Evolutionary conservation across 225 moss, liverwort and hornwort genomes (phyloP).

Genomic region (Polytrichum commune): DNA sequence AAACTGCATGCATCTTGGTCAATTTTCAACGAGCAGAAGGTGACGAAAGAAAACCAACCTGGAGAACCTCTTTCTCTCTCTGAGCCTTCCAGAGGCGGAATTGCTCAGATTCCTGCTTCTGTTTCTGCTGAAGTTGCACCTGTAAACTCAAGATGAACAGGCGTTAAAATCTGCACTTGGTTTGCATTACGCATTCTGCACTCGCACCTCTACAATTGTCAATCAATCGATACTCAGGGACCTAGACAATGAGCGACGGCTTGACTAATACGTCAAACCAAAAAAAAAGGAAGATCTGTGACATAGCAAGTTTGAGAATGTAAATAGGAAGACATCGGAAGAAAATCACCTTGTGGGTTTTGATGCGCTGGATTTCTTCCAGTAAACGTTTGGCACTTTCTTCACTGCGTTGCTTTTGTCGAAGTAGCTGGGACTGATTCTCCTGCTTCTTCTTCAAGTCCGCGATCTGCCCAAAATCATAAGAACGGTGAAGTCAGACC

Average conservation of each 20-base stretch:
- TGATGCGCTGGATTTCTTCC: slow-evolving; percentile 93
- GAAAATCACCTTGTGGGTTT: slow-evolving; percentile 74
- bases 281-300: not conserved
- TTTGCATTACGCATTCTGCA: too few species aligned
- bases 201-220: not conserved
- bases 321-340: too few species aligned
- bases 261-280: not conserved
- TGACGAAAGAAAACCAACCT: slow-evolving; percentile 42
- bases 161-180: too few species aligned
- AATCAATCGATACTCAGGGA: not conserved
- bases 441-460: slow-evolving; percentile 97
- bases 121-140: slow-evolving; percentile 72
- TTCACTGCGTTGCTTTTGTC: slow-evolving; percentile 86
- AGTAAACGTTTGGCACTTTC: slow-evolving; percentile 85
- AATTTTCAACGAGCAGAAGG: not conserved
- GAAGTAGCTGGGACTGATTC: slow-evolving; percentile 83
- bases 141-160: slow-evolving; percentile 11
- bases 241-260: too few species aligned
- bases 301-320: too few species aligned
- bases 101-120: slow-evolving; percentile 68
- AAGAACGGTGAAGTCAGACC: slow-evolving; percentile 5
- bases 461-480: slow-evolving; percentile 50
- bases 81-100: slow-evolving; percentile 79
- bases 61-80: slow-evolving; percentile 91
- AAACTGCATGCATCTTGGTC: too few species aligned